A percentile compares a stretch with the other conserved stretches of the same genome.
phyloP scores from a whole-genome alignment of 2,329 filamentous ascomycete species.

The Penicillium hesseltinei region DNA sequence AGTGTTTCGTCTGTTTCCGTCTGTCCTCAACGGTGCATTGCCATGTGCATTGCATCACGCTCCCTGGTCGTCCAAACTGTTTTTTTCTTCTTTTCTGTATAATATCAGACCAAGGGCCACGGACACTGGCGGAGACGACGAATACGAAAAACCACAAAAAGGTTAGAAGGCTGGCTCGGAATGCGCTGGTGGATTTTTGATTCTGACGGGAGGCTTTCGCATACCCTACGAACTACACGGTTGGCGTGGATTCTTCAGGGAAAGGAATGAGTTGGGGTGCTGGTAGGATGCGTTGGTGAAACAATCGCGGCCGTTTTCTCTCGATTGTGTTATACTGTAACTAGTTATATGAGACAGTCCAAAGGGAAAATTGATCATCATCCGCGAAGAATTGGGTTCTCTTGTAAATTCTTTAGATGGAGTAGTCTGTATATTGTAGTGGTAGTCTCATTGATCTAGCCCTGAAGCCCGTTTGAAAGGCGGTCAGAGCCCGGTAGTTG shows the following conservation, averaged over 20 bases:
- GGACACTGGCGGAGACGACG: slow-evolving; percentile 9
- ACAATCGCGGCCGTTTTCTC: slow-evolving; percentile 19
- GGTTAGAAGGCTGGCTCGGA: slow-evolving; percentile 25
- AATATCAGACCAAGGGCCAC: slow-evolving; percentile 20
- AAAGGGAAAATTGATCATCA: slow-evolving; percentile 22
- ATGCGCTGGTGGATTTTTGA: slow-evolving; percentile 9
- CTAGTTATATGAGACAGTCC: slow-evolving; percentile 20
- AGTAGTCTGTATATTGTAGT: neutral
- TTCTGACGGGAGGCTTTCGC: slow-evolving; percentile 14
- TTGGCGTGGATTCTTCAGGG: slow-evolving; percentile 3
- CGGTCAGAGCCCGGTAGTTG: slow-evolving; percentile 21
- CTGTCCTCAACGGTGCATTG: slow-evolving; percentile 7
- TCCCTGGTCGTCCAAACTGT: slow-evolving; percentile 9
- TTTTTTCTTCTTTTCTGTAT: slow-evolving; percentile 18
- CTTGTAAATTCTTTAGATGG: neutral
- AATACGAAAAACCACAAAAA: slow-evolving; percentile 27
- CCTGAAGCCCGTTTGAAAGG: slow-evolving; percentile 2
- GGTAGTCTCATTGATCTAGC: neutral
- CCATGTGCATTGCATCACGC: neutral
- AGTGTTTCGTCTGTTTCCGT: slow-evolving; percentile 14
- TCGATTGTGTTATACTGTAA: slow-evolving; percentile 21
- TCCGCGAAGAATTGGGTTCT: slow-evolving; percentile 18
- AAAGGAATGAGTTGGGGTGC: slow-evolving; percentile 10
- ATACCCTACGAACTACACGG: slow-evolving; percentile 19
- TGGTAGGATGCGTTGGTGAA: slow-evolving; percentile 3